Evolutionary conservation across 768 basidiomycete genomes (phyloP).

Genomic region (Lentinula sp.): DNA sequence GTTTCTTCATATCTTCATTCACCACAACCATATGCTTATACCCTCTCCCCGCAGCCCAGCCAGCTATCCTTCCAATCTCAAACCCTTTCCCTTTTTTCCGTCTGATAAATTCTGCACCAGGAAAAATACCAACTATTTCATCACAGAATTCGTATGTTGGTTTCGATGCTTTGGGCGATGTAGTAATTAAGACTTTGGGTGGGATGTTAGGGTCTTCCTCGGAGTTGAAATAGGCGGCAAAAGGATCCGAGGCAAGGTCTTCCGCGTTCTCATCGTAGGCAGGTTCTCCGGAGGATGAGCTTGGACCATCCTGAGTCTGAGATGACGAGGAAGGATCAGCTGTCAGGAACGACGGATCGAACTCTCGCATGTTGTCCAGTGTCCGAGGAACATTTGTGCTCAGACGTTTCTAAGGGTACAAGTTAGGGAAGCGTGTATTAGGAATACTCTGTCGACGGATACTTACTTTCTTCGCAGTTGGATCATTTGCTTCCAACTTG

Average conservation of each 20-base stretch:
- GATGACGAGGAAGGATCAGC: constrained; percentile 40
- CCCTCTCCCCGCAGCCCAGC: constrained; percentile 87
- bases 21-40: constrained; percentile 89
- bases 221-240: constrained; percentile 70
- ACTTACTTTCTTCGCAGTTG: constrained; percentile 67
- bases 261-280: constrained; percentile 50
- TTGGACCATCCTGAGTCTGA: constrained; percentile 13
- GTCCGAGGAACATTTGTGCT: constrained; percentile 85
- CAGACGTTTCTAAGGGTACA: constrained; percentile 59
- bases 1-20: constrained; percentile 92
- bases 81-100: constrained; percentile 87
- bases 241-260: constrained; percentile 71
- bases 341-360: constrained; percentile 63
- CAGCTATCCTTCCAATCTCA: constrained; percentile 84
- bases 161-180: constrained; percentile 84
- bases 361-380: constrained; percentile 89
- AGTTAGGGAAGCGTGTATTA: background rate
- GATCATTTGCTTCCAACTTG: constrained; percentile 72
- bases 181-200: constrained; percentile 87
- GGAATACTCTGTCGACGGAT: background rate
- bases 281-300: constrained; percentile 31
- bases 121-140: constrained; percentile 83
- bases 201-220: constrained; percentile 64
- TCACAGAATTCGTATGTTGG: constrained; percentile 90
- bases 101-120: constrained; percentile 85